phyloP scores from a whole-genome alignment of 2,329 filamentous ascomycete species.

The Aspergillus cejpii region DNA sequence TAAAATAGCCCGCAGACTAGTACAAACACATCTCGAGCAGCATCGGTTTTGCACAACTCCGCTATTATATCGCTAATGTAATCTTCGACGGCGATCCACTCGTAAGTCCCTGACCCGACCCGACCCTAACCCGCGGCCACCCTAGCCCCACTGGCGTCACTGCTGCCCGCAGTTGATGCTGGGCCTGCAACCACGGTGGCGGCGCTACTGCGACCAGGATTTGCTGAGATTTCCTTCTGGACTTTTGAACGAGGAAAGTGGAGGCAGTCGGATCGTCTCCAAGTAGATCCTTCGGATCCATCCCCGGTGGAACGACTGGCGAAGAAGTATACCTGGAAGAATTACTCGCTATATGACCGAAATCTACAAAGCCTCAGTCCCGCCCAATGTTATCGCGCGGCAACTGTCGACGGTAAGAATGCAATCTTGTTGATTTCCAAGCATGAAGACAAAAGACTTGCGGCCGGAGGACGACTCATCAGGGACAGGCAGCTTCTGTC shows the following conservation, averaged over 20 bases:
- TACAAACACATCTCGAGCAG: no score
- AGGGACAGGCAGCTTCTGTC: conserved; percentile 7
- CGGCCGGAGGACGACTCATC: conserved; percentile 3
- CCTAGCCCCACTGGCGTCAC: no score
- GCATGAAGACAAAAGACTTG: conserved; percentile 5
- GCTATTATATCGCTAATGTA: no score
- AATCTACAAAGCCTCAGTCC: conserved; percentile 8
- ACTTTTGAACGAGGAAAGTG: conserved; percentile 11
- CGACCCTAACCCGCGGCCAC: no score
- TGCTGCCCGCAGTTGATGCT: conserved; percentile 1
- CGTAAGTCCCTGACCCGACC: no score
- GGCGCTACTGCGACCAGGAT: not conserved
- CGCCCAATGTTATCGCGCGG: conserved; percentile 7
- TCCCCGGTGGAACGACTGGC: conserved; percentile 9
- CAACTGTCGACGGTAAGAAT: conserved; percentile 7
- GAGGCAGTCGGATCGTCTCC: conserved; percentile 9
- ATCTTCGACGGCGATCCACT: no score
- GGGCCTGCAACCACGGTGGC: not conserved
- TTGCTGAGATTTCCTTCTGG: conserved; percentile 9
- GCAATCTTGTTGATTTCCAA: conserved; percentile 6
- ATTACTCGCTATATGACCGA: conserved; percentile 12
- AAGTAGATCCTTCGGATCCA: conserved; percentile 8
- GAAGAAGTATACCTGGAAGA: conserved; percentile 13
- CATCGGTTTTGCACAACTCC: no score
- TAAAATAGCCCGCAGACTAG: no score